A percentile compares a stretch with the other conserved stretches of the same genome.
These are phyloP conservation scores for Auxenochlorella pyrenoidosa DNA, from an alignment of 139 green algal genomes.

Conservation along the genomic window DNA sequence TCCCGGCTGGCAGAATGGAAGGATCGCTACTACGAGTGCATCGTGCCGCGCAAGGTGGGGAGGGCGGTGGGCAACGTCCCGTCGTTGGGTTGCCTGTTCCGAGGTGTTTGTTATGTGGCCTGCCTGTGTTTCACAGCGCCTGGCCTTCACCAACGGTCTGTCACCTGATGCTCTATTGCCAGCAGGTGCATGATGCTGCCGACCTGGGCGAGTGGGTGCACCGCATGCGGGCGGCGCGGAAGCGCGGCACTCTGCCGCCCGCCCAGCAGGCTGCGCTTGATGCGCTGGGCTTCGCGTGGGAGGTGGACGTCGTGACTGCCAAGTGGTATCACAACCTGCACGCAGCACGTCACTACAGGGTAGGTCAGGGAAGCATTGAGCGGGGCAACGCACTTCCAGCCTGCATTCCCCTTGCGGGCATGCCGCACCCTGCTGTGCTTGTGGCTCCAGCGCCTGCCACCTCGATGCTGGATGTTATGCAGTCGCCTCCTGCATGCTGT, in stretches of 20 bases:
- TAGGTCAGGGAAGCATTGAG: too few relatives aligned
- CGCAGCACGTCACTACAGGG: slow-evolving; percentile 35
- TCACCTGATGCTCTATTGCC: not conserved
- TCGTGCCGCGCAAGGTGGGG: slow-evolving; percentile 43
- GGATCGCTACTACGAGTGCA: slow-evolving; percentile 44
- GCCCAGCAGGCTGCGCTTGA: slow-evolving; percentile 39
- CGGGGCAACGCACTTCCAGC: too few relatives aligned
- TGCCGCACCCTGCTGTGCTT: not conserved
- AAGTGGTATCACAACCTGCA: slow-evolving; percentile 53
- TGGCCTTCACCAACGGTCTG: too few relatives aligned
- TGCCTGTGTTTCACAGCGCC: too few relatives aligned
- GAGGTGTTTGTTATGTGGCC: too few relatives aligned
- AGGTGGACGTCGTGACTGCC: slow-evolving; percentile 44
- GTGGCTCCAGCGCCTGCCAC: too few relatives aligned
- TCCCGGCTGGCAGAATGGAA: slow-evolving; percentile 40
- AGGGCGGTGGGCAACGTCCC: not conserved
- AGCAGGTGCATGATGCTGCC: slow-evolving; percentile 42
- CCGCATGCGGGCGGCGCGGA: slow-evolving; percentile 17
- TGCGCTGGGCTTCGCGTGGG: slow-evolving; percentile 49
- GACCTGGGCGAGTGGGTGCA: slow-evolving; percentile 55
- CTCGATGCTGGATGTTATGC: too few relatives aligned
- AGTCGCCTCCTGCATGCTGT: too few relatives aligned
- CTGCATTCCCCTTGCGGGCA: too few relatives aligned
- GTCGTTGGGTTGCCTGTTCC: not conserved
- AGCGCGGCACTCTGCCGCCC: slow-evolving; percentile 22